Base-by-base conservation (phyloP, 345 rosid species). In the Eucalyptus brandiana region DNA sequence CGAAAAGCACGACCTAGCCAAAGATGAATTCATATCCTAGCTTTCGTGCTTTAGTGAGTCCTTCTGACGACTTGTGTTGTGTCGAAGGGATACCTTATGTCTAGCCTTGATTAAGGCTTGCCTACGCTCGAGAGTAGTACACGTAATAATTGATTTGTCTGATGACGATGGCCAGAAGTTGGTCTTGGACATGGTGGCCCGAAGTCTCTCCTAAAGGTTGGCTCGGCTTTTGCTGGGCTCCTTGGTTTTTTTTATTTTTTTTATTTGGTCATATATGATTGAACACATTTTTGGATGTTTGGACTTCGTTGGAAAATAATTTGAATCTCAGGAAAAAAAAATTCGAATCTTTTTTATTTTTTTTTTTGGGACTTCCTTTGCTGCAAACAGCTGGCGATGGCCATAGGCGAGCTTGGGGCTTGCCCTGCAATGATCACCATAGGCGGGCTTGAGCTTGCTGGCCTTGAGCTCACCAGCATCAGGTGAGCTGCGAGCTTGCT, bases 401-500 rank as follows among this genome's bases (percentile, higher is more conserved):
- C 58, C 58, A 53, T 53, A 53, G 58, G 26, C 1, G 11, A 53
- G 56, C 56, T 53, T 53, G 56, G 19, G 56, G 56, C 24, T 53
- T 53, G 10, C 56, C 24, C 10, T 53, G 24, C 56, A 53, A 53
- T 2, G 2, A 53, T 53, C 56, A 19, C 56, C 10, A 8, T 53
- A 53, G 24, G 56, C 0, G 5, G 11, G 26, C 11, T 53, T 53
- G 58, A 53, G 26, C 56, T 19, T 53, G 24, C 5, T 53, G 24
- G 56, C 56, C 56, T 53, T 3, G 9, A 53, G 24, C 56, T 53
- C 56, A 53, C 24, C 0, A 19, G 56, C 56, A 53, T 53, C 0
- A 1, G 26, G 58, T 0, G 58, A 53, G 58, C 11, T 19, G 58
- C 2, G 1, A 53, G 11, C 5, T 53, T 19, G 24, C 0, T 8